Evolutionary conservation across 1,139 yeast species (phyloP).

Genomic region (Saccharomyces pastorianus): DNA sequence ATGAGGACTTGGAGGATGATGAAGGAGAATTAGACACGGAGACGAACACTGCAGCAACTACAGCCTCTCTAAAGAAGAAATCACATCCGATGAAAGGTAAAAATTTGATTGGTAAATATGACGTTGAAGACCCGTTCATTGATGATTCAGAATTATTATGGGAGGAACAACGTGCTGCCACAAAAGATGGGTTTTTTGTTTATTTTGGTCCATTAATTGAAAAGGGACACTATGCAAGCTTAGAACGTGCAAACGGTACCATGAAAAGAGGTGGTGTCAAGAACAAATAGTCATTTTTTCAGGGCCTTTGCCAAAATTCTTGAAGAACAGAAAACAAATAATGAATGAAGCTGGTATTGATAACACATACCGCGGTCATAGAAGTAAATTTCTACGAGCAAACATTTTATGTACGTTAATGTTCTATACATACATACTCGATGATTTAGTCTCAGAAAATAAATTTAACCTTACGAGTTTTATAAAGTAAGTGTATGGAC

Average conservation of each 20-base stretch:
- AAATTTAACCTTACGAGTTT: too few species aligned
- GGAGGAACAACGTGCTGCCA: constrained; percentile 90
- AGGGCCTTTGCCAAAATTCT: background rate
- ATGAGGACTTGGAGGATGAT: constrained; percentile 26
- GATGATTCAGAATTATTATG: constrained; percentile 88
- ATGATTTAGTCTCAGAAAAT: too few species aligned
- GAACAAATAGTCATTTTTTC: constrained; percentile 8
- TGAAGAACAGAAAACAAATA: background rate
- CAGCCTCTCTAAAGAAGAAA: constrained; percentile 29
- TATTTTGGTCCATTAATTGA: constrained; percentile 89
- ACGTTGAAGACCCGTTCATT: constrained; percentile 87
- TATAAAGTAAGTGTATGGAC: too few species aligned
- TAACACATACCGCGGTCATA: too few species aligned
- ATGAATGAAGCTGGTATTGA: too few species aligned
- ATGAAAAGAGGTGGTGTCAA: constrained; percentile 33
- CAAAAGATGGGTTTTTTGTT: constrained; percentile 93
- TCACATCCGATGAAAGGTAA: constrained; percentile 42
- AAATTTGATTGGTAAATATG: constrained; percentile 81
- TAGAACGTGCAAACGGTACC: constrained; percentile 37
- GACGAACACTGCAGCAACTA: constrained; percentile 18
- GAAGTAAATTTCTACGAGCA: too few species aligned
- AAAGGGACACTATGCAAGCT: constrained; percentile 42
- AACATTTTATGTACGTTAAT: too few species aligned
- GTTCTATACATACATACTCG: too few species aligned
- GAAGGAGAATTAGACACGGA: constrained; percentile 30